Evolutionary conservation across 2,329 filamentous ascomycete genomes (phyloP).

Genomic region (Trichoderma sp.): DNA sequence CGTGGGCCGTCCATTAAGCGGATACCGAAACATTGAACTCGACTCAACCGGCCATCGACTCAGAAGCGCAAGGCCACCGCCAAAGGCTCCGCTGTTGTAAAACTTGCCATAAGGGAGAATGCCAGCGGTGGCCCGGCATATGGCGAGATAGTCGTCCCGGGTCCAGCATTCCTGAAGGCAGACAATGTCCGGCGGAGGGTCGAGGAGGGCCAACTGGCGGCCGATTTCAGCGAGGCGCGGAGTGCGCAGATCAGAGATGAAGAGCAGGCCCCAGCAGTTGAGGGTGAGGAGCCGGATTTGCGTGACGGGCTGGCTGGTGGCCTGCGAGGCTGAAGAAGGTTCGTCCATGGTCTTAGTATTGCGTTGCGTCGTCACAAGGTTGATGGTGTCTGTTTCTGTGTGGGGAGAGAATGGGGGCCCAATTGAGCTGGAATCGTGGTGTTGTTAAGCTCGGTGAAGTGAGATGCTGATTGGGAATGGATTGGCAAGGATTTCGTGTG

Average conservation of each 20-base stretch:
- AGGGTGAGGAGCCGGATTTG: slow-evolving; percentile 79
- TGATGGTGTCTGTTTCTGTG: background rate
- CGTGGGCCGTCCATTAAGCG: slow-evolving; percentile 89
- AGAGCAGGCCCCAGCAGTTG: slow-evolving; percentile 97
- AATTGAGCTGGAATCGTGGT: background rate
- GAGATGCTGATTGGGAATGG: background rate
- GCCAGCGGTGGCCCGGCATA: slow-evolving; percentile 69
- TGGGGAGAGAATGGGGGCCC: background rate
- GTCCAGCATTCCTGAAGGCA: slow-evolving; percentile 96
- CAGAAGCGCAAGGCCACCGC: slow-evolving; percentile 82
- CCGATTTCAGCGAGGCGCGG: slow-evolving; percentile 84
- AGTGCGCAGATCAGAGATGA: slow-evolving; percentile 72
- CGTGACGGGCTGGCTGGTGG: slow-evolving; percentile 26
- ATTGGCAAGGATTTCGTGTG: background rate
- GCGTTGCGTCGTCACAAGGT: background rate
- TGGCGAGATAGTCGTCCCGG: slow-evolving; percentile 75
- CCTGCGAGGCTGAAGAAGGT: slow-evolving; percentile 25
- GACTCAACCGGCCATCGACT: slow-evolving; percentile 91
- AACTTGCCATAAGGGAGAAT: slow-evolving; percentile 89
- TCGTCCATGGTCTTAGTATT: background rate
- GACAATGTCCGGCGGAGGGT: slow-evolving; percentile 76
- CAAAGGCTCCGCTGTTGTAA: slow-evolving; percentile 86
- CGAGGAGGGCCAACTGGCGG: slow-evolving; percentile 66
- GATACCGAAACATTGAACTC: slow-evolving; percentile 80
- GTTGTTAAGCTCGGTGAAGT: background rate